Evolutionary conservation across 2,329 filamentous ascomycete species (phyloP).

Genomic region (Didymella exigua): DNA sequence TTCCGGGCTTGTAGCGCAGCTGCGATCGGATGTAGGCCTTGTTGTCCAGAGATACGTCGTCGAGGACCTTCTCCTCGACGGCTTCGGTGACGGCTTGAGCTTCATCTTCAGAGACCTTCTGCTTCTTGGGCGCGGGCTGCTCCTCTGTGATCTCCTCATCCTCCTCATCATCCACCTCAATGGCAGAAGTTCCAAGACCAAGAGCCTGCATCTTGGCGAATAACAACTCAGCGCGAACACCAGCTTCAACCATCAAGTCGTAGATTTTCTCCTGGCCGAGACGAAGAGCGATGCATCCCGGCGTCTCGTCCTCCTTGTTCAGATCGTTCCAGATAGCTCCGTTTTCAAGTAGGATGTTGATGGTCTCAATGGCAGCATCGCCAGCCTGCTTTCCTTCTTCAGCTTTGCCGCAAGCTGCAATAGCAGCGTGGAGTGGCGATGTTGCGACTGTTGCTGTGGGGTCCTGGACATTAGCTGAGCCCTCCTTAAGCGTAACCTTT

Average conservation of each 20-base stretch:
- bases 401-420: slow-evolving; percentile 38
- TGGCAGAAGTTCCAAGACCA: slow-evolving; percentile 32
- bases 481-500: slow-evolving; percentile 43
- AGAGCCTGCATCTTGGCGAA: slow-evolving; percentile 44
- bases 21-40: slow-evolving; percentile 47
- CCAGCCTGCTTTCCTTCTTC: slow-evolving; percentile 37
- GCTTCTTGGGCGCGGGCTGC: slow-evolving; percentile 43
- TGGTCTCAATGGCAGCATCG: slow-evolving; percentile 38
- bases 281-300: slow-evolving; percentile 45
- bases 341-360: slow-evolving; percentile 43
- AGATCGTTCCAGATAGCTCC: slow-evolving; percentile 49
- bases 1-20: slow-evolving; percentile 41
- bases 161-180: slow-evolving; percentile 32
- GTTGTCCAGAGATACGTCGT: slow-evolving; percentile 48
- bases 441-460: slow-evolving; percentile 42
- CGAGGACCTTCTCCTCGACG: slow-evolving; percentile 34
- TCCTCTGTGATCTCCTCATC: slow-evolving; percentile 30
- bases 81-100: slow-evolving; percentile 33
- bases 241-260: slow-evolving; percentile 46
- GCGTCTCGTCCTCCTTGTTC: slow-evolving; percentile 47
- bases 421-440: slow-evolving; percentile 46
- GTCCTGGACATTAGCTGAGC: slow-evolving; percentile 47
- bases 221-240: slow-evolving; percentile 44
- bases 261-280: slow-evolving; percentile 45
- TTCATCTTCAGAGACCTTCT: slow-evolving; percentile 38